Evolutionary conservation across 768 basidiomycete species (phyloP).

Genomic region (Lactarius tabidus): DNA sequence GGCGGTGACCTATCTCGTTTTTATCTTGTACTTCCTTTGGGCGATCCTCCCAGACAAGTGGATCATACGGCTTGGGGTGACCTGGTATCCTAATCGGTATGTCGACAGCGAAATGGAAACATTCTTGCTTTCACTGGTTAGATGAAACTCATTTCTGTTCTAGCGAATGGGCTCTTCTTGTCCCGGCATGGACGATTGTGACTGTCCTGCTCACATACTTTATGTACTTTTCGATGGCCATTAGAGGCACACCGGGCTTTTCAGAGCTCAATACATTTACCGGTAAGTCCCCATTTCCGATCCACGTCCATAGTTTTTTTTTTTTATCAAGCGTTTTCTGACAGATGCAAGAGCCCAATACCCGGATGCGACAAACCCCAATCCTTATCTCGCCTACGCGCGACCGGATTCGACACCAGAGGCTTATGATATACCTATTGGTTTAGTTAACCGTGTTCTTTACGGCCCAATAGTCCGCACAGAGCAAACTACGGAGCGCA

Average conservation of each 20-base stretch:
- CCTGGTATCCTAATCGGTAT: slow-evolving; percentile 88
- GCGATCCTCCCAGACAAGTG: slow-evolving; percentile 70
- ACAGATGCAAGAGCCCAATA: slow-evolving; percentile 57
- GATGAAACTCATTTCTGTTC: not conserved
- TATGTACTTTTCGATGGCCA: slow-evolving; percentile 70
- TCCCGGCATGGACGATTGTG: slow-evolving; percentile 75
- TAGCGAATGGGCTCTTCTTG: slow-evolving; percentile 82
- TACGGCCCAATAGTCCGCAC: slow-evolving; percentile 35
- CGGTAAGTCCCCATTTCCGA: slow-evolving; percentile 43
- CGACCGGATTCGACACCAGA: slow-evolving; percentile 51
- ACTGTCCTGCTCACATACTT: slow-evolving; percentile 71
- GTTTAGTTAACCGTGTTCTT: slow-evolving; percentile 71
- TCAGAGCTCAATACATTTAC: slow-evolving; percentile 61
- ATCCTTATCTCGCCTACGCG: slow-evolving; percentile 50
- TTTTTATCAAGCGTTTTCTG: slow-evolving; percentile 4
- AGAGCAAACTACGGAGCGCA: not conserved
- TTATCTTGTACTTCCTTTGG: slow-evolving; percentile 73
- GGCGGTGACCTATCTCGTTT: slow-evolving; percentile 70
- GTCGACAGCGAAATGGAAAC: not conserved
- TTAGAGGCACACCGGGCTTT: slow-evolving; percentile 67
- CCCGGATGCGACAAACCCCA: slow-evolving; percentile 36
- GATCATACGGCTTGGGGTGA: slow-evolving; percentile 61
- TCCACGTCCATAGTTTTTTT: slow-evolving; percentile 8
- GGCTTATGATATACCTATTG: slow-evolving; percentile 79
- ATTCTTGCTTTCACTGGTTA: not conserved